phyloP scores from a whole-genome alignment of 257 asterid species.

The Leonotis leonurus region DNA sequence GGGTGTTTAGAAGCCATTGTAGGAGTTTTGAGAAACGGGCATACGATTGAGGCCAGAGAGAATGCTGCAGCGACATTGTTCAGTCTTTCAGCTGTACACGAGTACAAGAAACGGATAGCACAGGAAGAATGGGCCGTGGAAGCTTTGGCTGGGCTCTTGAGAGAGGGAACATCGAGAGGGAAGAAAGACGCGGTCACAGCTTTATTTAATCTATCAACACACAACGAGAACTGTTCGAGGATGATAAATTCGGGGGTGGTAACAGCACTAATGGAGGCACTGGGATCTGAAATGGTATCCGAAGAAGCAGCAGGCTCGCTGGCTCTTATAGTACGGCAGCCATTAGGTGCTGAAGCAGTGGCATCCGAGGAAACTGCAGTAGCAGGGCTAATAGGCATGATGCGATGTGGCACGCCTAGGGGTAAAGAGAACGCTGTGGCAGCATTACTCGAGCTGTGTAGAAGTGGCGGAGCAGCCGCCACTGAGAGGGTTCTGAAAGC shows the following conservation, averaged over 20 bases:
- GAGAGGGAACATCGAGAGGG: conserved; percentile 67
- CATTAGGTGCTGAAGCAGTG: conserved; percentile 65
- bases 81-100: conserved; percentile 84
- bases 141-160: conserved; percentile 54
- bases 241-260: conserved; percentile 76
- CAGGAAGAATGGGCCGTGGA: conserved; percentile 53
- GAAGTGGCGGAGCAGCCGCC: conserved; percentile 67
- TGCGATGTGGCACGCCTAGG: conserved; percentile 73
- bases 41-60: conserved; percentile 73
- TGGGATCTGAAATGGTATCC: conserved; percentile 50
- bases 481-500: conserved; percentile 68
- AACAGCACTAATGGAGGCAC: conserved; percentile 51
- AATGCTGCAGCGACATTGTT: conserved; percentile 93
- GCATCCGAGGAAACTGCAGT: conserved; percentile 62
- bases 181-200: conserved; percentile 84
- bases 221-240: conserved; percentile 52
- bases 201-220: conserved; percentile 67
- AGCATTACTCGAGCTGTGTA: conserved; percentile 66
- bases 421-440: conserved; percentile 87
- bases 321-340: conserved; percentile 67
- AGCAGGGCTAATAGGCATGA: conserved; percentile 48
- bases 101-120: conserved; percentile 61
- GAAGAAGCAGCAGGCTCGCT: conserved; percentile 89
- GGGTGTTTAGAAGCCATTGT: conserved; percentile 59
- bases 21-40: conserved; percentile 60